A percentile compares a stretch with the other conserved stretches of the same genome.
Conservation (phyloP, 2,329 filamentous ascomycete genomes). For the Botryotinia globosa region DNA sequence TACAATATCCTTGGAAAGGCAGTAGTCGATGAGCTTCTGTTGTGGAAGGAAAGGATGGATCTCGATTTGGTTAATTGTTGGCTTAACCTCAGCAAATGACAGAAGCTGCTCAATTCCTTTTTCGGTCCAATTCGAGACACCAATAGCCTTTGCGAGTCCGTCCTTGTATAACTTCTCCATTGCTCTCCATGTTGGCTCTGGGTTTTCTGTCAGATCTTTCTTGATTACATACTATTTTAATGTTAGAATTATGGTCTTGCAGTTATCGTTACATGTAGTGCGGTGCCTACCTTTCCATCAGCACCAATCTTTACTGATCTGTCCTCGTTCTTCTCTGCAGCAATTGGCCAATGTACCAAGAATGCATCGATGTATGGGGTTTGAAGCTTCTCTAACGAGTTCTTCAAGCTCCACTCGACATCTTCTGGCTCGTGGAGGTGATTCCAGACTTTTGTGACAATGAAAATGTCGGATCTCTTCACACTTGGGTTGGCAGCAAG, state of each 20-base stretch:
- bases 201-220: slow-evolving; percentile 64
- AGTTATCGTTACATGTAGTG: background rate
- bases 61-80: slow-evolving; percentile 58
- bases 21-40: slow-evolving; percentile 68
- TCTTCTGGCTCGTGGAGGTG: slow-evolving; percentile 59
- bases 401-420: slow-evolving; percentile 66
- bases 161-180: slow-evolving; percentile 64
- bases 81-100: slow-evolving; percentile 46
- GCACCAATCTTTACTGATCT: slow-evolving; percentile 52
- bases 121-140: slow-evolving; percentile 58
- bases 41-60: slow-evolving; percentile 72
- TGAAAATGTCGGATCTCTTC: slow-evolving; percentile 46
- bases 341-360: slow-evolving; percentile 78
- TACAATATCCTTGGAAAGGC: slow-evolving; percentile 65
- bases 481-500: slow-evolving; percentile 56
- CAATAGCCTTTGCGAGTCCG: slow-evolving; percentile 58
- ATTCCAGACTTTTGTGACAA: slow-evolving; percentile 43
- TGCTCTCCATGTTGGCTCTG: slow-evolving; percentile 66
- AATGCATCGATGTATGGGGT: slow-evolving; percentile 79
- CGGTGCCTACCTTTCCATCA: slow-evolving; percentile 47
- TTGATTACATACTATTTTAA: slow-evolving; percentile 55
- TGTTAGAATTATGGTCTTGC: slow-evolving; percentile 20
- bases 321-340: slow-evolving; percentile 73
- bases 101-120: slow-evolving; percentile 54
- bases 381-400: slow-evolving; percentile 68